Evolutionary conservation across 2,329 filamentous ascomycete genomes (phyloP).

Genomic region (Periconia sp.): DNA sequence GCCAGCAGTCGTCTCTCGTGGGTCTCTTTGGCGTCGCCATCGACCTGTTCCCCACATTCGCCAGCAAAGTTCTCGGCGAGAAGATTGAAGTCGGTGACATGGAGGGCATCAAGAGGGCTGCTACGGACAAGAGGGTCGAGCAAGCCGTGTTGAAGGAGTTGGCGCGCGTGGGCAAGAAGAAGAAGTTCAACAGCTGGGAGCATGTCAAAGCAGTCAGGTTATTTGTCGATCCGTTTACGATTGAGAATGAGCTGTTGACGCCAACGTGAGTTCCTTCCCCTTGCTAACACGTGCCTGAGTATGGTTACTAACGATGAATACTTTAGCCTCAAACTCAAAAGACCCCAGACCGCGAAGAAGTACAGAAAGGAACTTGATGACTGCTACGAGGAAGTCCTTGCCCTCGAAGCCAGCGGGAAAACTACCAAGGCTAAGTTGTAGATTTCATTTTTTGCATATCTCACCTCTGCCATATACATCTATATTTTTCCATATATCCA

Average conservation of each 20-base stretch:
- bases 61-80: conserved; percentile 73
- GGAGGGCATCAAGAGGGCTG: conserved; percentile 66
- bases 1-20: conserved; percentile 77
- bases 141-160: conserved; percentile 77
- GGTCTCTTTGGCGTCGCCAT: conserved; percentile 88
- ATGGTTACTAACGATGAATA: conserved; percentile 13
- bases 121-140: conserved; percentile 69
- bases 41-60: conserved; percentile 77
- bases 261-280: conserved; percentile 70
- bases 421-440: conserved; percentile 53
- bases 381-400: conserved; percentile 60
- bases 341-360: conserved; percentile 65
- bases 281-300: background rate
- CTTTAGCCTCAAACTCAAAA: conserved; percentile 68
- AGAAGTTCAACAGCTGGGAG: conserved; percentile 93
- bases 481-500: too few species aligned
- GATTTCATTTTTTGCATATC: background rate
- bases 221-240: conserved; percentile 84
- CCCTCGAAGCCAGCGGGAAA: conserved; percentile 45
- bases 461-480: too few species aligned
- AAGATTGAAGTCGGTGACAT: conserved; percentile 66
- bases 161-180: conserved; percentile 74
- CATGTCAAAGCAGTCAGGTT: conserved; percentile 73
- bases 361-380: conserved; percentile 61
- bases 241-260: conserved; percentile 88